phyloP scores from a whole-genome alignment of 106 monocot genomes.

The Dendrobium officinale region DNA sequence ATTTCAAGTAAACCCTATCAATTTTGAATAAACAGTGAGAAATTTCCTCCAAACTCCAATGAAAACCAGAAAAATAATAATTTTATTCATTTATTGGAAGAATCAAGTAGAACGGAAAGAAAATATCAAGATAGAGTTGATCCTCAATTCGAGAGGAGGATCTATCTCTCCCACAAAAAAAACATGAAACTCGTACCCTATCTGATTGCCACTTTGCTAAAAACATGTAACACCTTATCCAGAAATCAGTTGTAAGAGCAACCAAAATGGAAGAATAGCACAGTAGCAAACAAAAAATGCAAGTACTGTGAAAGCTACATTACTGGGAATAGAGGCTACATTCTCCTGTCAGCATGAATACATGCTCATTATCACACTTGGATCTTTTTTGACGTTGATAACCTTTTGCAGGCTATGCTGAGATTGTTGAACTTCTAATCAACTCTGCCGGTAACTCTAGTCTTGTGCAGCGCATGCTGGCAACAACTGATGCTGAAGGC shows the following conservation, averaged over 20 bases:
- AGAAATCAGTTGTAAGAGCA: background rate
- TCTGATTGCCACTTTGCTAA: background rate
- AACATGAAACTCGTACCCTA: too few species aligned
- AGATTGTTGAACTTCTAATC: slow-evolving; percentile 65
- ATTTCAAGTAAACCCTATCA: too few species aligned
- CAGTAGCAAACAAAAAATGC: background rate
- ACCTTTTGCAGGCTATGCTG: slow-evolving; percentile 55
- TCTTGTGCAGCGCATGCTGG: slow-evolving; percentile 43
- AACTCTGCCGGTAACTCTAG: slow-evolving; percentile 35
- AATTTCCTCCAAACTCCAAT: too few species aligned
- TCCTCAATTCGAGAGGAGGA: too few species aligned
- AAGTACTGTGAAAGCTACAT: background rate
- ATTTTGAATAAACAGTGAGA: too few species aligned
- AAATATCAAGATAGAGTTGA: too few species aligned
- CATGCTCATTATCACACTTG: background rate
- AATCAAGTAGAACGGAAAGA: too few species aligned
- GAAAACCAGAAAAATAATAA: too few species aligned
- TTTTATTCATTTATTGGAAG: too few species aligned
- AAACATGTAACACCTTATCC: background rate
- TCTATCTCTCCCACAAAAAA: too few species aligned
- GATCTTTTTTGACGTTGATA: background rate
- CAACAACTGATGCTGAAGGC: slow-evolving; percentile 65
- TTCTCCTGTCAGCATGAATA: background rate
- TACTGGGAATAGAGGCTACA: background rate
- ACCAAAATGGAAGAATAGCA: background rate